These are phyloP conservation scores for Ophiostoma quercus DNA, from an alignment of 2,329 filamentous ascomycete genomes.

Conservation along the genomic window DNA sequence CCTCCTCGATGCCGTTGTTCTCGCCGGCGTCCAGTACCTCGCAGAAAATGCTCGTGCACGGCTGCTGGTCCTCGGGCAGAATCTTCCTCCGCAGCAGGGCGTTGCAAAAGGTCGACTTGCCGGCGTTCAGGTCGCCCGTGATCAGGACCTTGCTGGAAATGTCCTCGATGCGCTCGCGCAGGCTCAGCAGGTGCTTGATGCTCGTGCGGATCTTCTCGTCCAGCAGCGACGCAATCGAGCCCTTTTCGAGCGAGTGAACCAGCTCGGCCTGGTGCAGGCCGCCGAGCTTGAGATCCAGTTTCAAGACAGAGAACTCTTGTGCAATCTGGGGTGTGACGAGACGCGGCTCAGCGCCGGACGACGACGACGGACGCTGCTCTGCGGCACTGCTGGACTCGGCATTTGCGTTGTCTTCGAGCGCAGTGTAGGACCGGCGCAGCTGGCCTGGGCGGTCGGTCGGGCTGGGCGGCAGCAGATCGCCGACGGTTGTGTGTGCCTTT, in stretches of 20 bases:
- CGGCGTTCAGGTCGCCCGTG: conserved; percentile 92
- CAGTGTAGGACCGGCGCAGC: conserved; percentile 59
- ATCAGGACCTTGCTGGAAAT: conserved; percentile 95
- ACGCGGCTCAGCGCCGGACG: conserved; percentile 57
- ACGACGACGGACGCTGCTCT: conserved; percentile 48
- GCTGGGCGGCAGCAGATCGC: conserved; percentile 36
- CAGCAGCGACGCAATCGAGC: conserved; percentile 79
- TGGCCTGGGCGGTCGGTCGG: background rate
- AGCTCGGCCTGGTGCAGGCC: conserved; percentile 80
- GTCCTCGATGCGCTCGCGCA: conserved; percentile 93
- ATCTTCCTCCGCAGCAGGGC: conserved; percentile 89
- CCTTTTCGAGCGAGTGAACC: conserved; percentile 90
- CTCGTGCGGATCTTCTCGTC: conserved; percentile 94
- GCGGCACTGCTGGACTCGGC: conserved; percentile 69
- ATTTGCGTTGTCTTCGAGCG: conserved; percentile 52
- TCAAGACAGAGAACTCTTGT: conserved; percentile 91
- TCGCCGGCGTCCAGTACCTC: conserved; percentile 90
- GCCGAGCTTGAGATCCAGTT: conserved; percentile 88
- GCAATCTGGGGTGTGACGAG: conserved; percentile 88
- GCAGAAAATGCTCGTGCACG: conserved; percentile 97
- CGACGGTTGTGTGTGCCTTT: conserved; percentile 58
- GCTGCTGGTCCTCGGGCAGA: conserved; percentile 92
- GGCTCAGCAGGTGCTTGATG: conserved; percentile 78
- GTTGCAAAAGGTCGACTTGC: conserved; percentile 98
- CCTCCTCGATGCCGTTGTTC: conserved; percentile 87